Evolutionary conservation across 2,329 filamentous ascomycete genomes (phyloP).

Genomic region (Epichloe brachyelytri): DNA sequence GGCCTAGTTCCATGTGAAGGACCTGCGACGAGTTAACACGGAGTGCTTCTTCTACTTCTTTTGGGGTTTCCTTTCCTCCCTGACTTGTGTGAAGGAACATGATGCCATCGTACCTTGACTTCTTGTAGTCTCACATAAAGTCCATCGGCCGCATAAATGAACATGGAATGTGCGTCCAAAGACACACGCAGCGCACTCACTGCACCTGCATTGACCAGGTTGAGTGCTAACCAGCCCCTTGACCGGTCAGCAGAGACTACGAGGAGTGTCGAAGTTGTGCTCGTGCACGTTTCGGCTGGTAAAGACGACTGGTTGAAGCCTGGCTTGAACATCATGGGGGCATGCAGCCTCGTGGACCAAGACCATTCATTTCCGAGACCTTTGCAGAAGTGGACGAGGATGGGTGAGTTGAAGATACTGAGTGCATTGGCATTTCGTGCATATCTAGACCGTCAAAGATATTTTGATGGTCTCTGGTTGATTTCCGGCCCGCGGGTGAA

Average conservation of each 20-base stretch:
- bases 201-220: slow-evolving; percentile 4
- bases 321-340: slow-evolving; percentile 3
- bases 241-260: neutral
- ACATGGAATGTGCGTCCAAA: slow-evolving; percentile 4
- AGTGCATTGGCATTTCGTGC: neutral
- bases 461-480: neutral
- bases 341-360: slow-evolving; percentile 1
- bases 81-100: no score
- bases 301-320: slow-evolving; percentile 2
- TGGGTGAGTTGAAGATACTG: neutral
- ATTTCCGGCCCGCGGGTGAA: no score
- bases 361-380: neutral
- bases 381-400: neutral
- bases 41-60: no score
- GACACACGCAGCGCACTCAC: slow-evolving; percentile 3
- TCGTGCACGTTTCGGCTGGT: slow-evolving; percentile 2
- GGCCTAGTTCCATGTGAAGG: slow-evolving; percentile 2
- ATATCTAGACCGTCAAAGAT: neutral
- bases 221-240: slow-evolving; percentile 3
- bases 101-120: neutral
- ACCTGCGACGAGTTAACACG: neutral
- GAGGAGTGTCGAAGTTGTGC: slow-evolving; percentile 1
- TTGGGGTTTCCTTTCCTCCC: no score
- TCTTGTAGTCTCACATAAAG: neutral
- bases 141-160: slow-evolving; percentile 4